Percentiles rank a stretch among this genome's conserved stretches.
Conservation (phyloP, 2,329 filamentous ascomycete genomes). For the Cladorrhinum sp. region DNA sequence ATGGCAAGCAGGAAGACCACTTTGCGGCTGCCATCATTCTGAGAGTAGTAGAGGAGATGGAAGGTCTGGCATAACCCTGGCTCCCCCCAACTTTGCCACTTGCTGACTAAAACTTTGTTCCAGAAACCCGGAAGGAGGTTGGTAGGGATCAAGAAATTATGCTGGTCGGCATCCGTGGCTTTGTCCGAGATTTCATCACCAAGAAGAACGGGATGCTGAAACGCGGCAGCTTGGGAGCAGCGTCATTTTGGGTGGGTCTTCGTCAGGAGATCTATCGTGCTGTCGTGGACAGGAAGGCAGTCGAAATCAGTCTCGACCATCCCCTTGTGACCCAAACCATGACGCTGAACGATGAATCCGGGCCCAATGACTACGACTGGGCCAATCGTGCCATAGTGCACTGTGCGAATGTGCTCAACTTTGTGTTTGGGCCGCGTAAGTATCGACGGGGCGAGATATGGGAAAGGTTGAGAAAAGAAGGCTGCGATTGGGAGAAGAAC, state of each 20-base stretch:
- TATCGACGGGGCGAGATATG: constrained; percentile 4
- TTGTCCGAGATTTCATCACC: constrained; percentile 44
- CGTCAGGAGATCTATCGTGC: constrained; percentile 60
- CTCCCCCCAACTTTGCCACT: not conserved
- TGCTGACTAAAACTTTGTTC: not conserved
- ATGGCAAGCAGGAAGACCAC: constrained; percentile 45
- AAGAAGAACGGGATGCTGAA: constrained; percentile 35
- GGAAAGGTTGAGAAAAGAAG: constrained; percentile 20
- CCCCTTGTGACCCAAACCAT: constrained; percentile 52
- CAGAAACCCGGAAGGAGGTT: not conserved
- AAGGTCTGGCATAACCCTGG: not conserved
- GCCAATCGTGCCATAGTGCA: constrained; percentile 60
- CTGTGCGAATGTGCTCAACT: constrained; percentile 62
- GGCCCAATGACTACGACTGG: constrained; percentile 52
- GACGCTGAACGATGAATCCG: constrained; percentile 26
- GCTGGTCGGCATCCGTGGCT: constrained; percentile 32
- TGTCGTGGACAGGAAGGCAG: constrained; percentile 44
- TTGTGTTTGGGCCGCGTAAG: constrained; percentile 50
- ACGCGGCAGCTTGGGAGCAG: constrained; percentile 45
- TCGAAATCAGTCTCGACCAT: constrained; percentile 49
- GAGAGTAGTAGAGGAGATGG: constrained; percentile 55
- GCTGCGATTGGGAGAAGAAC: not conserved
- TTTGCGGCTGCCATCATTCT: constrained; percentile 57
- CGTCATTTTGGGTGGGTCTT: constrained; percentile 56
- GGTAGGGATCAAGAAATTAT: not conserved